Base-by-base conservation (phyloP, 2,329 filamentous ascomycete genomes). In the Plenodomus tracheiphilus region DNA sequence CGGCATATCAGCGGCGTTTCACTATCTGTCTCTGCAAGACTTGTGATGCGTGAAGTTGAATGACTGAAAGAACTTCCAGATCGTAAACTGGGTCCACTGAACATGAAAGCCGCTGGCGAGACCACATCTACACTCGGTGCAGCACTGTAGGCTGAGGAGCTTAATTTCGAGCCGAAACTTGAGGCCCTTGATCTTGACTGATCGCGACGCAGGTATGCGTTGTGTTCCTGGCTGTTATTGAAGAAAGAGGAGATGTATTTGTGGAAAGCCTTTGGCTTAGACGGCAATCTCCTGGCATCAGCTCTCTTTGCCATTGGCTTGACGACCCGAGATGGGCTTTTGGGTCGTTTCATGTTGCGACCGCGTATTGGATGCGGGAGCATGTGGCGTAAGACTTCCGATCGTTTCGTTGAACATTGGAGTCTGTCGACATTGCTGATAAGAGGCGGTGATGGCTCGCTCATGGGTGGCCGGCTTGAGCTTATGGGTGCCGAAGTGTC, bases 51-150 rank as follows among this genome's bases (percentile, higher is more conserved):
- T 4, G 65, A 62, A 6, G 48, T 57, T 1, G 62, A 63, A 30
- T 52, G 49, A 16, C 46, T 56, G 35, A 57, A 42, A n/a, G 62
- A 66, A n/a, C 56, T 50, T 13, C 58, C 60, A 41, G 66, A 66
- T 20, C 43, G 55, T 9, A 71, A 53, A 34, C 55, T 62, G 37
- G 69, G 69, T 25, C 68, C 61, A 42, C 68, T 72, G 49, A 72
- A 71, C 18, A 66, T 43, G 44, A 73, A 73, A 0, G 56, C 39
- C 9, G 58, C 59, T 34, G 66, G 63, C n/a, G 64, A 66, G 0
- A 72, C 56, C 13, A 73, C 32, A 19, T 72, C 69, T 7, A 72
- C 22, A 36, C 63, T 71, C 13, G 59, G 62, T 34, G 61, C 36
- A 5, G 61, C 67, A 15, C 56, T 59, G 19, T 60, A 43, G 6